These are phyloP conservation scores for Cicer chorassanicum DNA, from an alignment of 306 rosid species.

Conservation along the genomic window DNA sequence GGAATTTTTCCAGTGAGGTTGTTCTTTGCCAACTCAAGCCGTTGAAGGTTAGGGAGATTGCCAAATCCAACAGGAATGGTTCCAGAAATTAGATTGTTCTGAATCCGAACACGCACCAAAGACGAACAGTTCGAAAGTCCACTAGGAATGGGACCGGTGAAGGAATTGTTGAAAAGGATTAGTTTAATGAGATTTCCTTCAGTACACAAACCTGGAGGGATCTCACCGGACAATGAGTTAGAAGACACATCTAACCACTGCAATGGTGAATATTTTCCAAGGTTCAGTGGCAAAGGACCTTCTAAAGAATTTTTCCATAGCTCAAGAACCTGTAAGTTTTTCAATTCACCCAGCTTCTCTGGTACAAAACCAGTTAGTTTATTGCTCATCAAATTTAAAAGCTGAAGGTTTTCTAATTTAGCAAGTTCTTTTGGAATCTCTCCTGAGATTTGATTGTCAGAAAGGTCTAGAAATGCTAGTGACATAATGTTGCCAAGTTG, in stretches of 20 bases:
- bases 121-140: conserved; percentile 73
- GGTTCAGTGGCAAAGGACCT: conserved; percentile 74
- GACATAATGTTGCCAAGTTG: conserved; percentile 69
- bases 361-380: conserved; percentile 74
- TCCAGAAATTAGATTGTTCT: conserved; percentile 75
- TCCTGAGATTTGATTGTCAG: conserved; percentile 83
- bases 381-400: conserved; percentile 83
- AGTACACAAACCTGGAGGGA: conserved; percentile 79
- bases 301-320: conserved; percentile 73
- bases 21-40: conserved; percentile 83
- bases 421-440: conserved; percentile 79
- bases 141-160: conserved; percentile 74
- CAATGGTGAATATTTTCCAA: conserved; percentile 80
- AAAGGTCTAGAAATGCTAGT: conserved; percentile 74
- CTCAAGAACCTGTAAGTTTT: conserved; percentile 69
- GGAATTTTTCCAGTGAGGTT: conserved; percentile 76
- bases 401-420: conserved; percentile 64
- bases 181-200: conserved; percentile 80
- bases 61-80: conserved; percentile 80
- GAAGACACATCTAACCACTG: conserved; percentile 88
- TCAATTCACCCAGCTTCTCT: conserved; percentile 64
- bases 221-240: conserved; percentile 72
- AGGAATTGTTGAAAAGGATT: conserved; percentile 84
- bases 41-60: conserved; percentile 64
- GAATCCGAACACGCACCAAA: conserved; percentile 77